These are phyloP conservation scores for Xylariaceae sp. DNA, from an alignment of 2,329 filamentous ascomycete genomes.

Conservation along the genomic window DNA sequence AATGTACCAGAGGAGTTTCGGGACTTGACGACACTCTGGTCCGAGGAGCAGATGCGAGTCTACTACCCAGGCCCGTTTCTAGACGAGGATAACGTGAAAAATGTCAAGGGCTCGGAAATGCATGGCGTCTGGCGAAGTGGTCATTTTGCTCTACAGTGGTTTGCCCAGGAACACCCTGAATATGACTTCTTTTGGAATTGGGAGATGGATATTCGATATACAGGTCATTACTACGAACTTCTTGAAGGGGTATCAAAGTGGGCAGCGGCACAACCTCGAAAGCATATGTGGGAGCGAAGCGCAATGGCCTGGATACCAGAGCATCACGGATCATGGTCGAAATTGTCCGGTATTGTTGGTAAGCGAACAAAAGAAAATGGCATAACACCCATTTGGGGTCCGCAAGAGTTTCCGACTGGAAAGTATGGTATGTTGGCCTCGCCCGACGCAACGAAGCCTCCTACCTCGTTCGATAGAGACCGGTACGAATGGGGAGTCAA, in stretches of 20 bases:
- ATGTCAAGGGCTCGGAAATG: conserved; percentile 39
- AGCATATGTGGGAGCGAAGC: conserved; percentile 60
- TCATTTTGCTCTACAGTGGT: conserved; percentile 44
- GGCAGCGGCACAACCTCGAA: conserved; percentile 54
- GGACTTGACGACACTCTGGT: conserved; percentile 65
- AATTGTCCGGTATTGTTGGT: conserved; percentile 53
- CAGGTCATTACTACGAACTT: conserved; percentile 50
- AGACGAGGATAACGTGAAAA: conserved; percentile 46
- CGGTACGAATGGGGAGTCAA: conserved; percentile 56
- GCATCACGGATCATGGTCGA: conserved; percentile 52
- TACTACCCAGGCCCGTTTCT: conserved; percentile 59
- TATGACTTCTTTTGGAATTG: conserved; percentile 48
- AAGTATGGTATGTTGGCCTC: conserved; percentile 50
- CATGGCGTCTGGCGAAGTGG: conserved; percentile 50
- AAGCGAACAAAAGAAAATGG: conserved; percentile 41
- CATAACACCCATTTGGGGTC: conserved; percentile 57
- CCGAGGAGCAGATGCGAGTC: conserved; percentile 61
- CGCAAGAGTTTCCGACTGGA: conserved; percentile 32
- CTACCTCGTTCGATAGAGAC: conserved; percentile 60
- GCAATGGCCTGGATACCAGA: conserved; percentile 57
- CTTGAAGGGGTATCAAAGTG: conserved; percentile 51
- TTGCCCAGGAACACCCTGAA: conserved; percentile 41
- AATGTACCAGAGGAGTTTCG: conserved; percentile 61
- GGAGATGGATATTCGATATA: conserved; percentile 44
- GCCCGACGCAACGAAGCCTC: conserved; percentile 56